Base-by-base conservation (phyloP, 768 basidiomycete genomes). In the Pleurotus cornucopiae region DNA sequence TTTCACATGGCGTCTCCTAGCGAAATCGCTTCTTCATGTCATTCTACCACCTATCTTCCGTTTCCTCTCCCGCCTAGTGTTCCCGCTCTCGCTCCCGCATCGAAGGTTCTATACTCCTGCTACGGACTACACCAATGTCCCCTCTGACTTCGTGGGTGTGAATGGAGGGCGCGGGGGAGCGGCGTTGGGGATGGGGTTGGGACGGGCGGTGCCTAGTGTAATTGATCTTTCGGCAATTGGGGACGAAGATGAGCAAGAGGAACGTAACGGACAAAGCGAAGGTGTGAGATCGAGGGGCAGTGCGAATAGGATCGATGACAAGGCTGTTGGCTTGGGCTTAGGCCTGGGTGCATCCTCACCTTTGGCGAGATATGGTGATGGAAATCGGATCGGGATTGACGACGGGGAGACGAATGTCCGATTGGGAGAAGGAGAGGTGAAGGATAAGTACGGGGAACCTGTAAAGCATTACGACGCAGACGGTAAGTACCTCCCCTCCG, bases 41-140 rank as follows among this genome's bases (percentile, higher is more conserved):
- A 71, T 88, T 45, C 82, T 98, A 0, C 95, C 95, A 0, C 91
- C 93, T 0, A 76, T 85, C 14, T 97, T 93, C 79, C 88, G 95
- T 57, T 72, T 84, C 45, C 75, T 91, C 58, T 78, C 89, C 6
- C 79, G 77, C 25, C 75, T 82, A 39, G 51, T 49, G 23, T 49
- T 49, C 26, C 48, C 48, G 20, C 79, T 91, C 64, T 75, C 75
- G 6, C 81, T 98, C 3, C 96, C 95, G 0, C 83, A 85, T 58
- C 81, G 96, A 7, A 79, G 92, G 13, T 93, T 92, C 71, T 97
- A 98, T 68, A 89, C 86, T 4, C 88, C 93, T 25, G 91, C 94
- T 26, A 94, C 93, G 63, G 94, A 94, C 62, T 97, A 97, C 69
- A 79, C 77, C 54, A 55, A 69, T 23, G 82, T 90, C 1, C 88